These are phyloP conservation scores for Sphenostylis stenocarpa DNA, from an alignment of 306 rosid genomes.

Conservation along the genomic window DNA sequence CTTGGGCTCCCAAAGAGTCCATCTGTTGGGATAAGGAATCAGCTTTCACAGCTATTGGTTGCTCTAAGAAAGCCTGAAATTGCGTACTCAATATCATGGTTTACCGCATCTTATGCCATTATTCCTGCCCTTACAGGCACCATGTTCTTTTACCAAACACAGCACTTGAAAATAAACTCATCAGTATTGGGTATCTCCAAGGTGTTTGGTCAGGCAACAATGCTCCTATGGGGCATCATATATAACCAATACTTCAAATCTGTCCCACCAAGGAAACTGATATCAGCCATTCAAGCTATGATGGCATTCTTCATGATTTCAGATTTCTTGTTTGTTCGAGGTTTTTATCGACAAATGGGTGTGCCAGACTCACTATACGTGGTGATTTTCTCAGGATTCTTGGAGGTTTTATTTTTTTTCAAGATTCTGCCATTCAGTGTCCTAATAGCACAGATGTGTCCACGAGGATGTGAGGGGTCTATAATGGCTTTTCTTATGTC, in stretches of 20 bases:
- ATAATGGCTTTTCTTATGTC: constrained; percentile 92
- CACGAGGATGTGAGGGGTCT: constrained; percentile 92
- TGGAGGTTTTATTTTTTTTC: constrained; percentile 69
- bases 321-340: constrained; percentile 75
- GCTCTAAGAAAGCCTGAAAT: constrained; percentile 72
- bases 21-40: constrained; percentile 61
- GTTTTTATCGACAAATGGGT: constrained; percentile 66
- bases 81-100: constrained; percentile 71
- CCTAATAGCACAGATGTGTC: constrained; percentile 72
- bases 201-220: constrained; percentile 85
- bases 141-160: constrained; percentile 94
- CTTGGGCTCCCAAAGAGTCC: constrained; percentile 60
- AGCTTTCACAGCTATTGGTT: constrained; percentile 54
- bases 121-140: constrained; percentile 86
- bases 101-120: constrained; percentile 79
- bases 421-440: constrained; percentile 86
- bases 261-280: constrained; percentile 64
- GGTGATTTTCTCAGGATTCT: constrained; percentile 72
- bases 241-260: constrained; percentile 64
- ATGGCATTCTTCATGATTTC: constrained; percentile 82
- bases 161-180: constrained; percentile 64
- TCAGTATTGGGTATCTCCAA: constrained; percentile 77
- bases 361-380: constrained; percentile 68
- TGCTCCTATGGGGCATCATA: constrained; percentile 78
- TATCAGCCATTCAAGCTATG: constrained; percentile 62